Percentiles rank a stretch among this genome's conserved stretches.
phyloP scores from a whole-genome alignment of 495 filamentous ascomycete genomes.

The Penicillium pancosmium region DNA sequence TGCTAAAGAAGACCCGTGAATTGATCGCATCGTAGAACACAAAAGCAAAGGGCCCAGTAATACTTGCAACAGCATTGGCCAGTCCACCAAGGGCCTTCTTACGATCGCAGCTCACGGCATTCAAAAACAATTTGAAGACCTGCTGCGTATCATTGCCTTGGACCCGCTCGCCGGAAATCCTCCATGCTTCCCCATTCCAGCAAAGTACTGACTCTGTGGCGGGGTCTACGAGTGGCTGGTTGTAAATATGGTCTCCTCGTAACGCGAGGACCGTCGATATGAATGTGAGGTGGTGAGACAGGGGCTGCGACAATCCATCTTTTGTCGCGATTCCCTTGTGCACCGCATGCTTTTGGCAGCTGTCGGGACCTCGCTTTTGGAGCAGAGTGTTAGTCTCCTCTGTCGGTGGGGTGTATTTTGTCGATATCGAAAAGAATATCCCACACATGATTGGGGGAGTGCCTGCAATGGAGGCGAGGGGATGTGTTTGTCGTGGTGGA shows the following conservation, averaged over 20 bases:
- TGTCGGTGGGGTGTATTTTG: conserved; percentile 34
- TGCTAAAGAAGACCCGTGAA: conserved; percentile 69
- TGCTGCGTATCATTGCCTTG: conserved; percentile 75
- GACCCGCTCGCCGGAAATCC: conserved; percentile 56
- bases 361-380: conserved; percentile 59
- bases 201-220: conserved; percentile 73
- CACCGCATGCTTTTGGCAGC: conserved; percentile 37
- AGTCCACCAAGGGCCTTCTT: conserved; percentile 38
- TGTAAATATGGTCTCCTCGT: conserved; percentile 69
- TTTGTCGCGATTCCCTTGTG: conserved; percentile 23
- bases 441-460: conserved; percentile 58
- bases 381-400: conserved; percentile 48
- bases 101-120: conserved; percentile 34
- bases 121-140: conserved; percentile 66
- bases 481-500: neutral
- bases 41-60: conserved; percentile 90
- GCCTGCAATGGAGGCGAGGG: neutral
- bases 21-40: conserved; percentile 74
- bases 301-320: conserved; percentile 23
- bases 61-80: conserved; percentile 56
- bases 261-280: conserved; percentile 85
- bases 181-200: conserved; percentile 99
- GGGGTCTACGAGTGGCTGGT: conserved; percentile 71
- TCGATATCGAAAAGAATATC: conserved; percentile 60
- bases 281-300: conserved; percentile 58